phyloP scores from a whole-genome alignment of 23 red algal species.

The Agarophyton chilense region DNA sequence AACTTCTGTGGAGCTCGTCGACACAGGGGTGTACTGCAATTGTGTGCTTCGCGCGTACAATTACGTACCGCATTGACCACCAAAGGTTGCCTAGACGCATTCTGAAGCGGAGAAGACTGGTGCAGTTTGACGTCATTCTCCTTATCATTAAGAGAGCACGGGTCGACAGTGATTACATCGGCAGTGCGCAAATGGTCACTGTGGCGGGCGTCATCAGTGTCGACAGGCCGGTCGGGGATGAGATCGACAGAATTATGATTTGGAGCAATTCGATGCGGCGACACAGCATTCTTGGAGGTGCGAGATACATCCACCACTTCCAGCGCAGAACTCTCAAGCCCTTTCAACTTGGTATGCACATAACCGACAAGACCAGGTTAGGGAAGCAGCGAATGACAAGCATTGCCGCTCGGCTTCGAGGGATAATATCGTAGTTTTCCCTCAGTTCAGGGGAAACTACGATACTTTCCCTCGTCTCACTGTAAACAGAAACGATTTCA shows the following conservation, averaged over 20 bases:
- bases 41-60: no score
- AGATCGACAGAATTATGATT: neutral
- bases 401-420: no score
- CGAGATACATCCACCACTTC: conserved; percentile 10
- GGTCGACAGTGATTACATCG: neutral
- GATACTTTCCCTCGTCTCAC: no score
- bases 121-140: neutral
- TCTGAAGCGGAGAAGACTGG: neutral
- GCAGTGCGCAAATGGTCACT: neutral
- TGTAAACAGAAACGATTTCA: no score
- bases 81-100: neutral
- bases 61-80: no score
- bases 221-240: neutral
- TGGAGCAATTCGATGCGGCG: neutral
- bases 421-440: no score
- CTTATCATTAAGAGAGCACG: neutral
- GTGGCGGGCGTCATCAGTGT: neutral
- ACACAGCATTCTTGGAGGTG: neutral
- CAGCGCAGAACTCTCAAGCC: neutral
- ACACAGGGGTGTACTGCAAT: no score
- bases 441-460: no score
- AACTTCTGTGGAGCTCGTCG: no score
- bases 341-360: no score
- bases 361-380: no score
- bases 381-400: no score